Evolutionary conservation across 106 monocot genomes (phyloP).

Genomic region (Ottelia alismoides): DNA sequence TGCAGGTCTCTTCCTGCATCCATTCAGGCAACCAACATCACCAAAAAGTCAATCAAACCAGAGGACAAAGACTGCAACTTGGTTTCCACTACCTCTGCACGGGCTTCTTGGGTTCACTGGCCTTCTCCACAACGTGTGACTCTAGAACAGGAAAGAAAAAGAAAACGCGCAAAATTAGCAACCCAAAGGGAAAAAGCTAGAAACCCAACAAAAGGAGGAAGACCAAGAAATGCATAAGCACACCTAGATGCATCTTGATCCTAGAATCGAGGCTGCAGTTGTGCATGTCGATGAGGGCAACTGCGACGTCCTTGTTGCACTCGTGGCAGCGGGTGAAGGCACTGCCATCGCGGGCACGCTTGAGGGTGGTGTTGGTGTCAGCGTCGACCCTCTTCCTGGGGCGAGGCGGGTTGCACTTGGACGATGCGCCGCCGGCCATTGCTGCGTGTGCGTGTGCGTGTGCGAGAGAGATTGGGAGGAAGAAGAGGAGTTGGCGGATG

Average conservation of each 20-base stretch:
- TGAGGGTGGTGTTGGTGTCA: no score
- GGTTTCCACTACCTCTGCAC: conserved; percentile 14
- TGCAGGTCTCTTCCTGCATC: conserved; percentile 38
- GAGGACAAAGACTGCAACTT: background rate
- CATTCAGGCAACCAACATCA: no score
- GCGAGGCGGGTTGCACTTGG: conserved; percentile 26
- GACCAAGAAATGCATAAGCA: no score
- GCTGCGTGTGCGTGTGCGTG: no score
- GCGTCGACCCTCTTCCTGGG: conserved; percentile 71
- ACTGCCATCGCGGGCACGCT: no score
- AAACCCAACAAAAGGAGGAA: background rate
- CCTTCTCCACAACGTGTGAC: conserved; percentile 58
- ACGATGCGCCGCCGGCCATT: conserved; percentile 49
- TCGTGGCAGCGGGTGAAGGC: no score
- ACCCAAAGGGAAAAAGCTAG: background rate
- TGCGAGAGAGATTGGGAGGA: no score
- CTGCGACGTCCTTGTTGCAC: conserved; percentile 58
- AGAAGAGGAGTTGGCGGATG: no score
- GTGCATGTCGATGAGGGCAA: conserved; percentile 84
- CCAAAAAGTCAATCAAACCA: no score
- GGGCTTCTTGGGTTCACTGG: conserved; percentile 36
- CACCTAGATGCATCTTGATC: conserved; percentile 66
- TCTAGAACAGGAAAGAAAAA: conserved; percentile 31
- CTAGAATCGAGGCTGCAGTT: conserved; percentile 73
- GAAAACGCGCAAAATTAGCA: background rate